Percentiles rank a stretch among this genome's conserved stretches.
Evolutionary conservation across 371 early-diverging fungal genomes (phyloP).

Genomic region (Conidiobolus incongruus): DNA sequence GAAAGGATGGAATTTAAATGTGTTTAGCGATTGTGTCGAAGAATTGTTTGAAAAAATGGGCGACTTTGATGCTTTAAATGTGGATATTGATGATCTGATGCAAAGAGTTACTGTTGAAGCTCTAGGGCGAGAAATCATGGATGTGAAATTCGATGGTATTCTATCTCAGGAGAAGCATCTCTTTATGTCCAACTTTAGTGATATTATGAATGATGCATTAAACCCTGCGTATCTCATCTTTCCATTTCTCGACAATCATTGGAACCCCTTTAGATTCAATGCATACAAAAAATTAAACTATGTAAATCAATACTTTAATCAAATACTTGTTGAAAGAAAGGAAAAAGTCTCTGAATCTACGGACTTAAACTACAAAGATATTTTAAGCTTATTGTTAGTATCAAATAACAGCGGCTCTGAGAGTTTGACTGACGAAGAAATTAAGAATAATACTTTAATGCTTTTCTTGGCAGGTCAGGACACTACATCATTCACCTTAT

Average conservation of each 20-base stretch:
- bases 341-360: neutral
- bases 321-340: neutral
- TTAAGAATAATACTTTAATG: neutral
- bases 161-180: neutral
- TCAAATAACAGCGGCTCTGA: neutral
- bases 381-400: neutral
- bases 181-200: neutral
- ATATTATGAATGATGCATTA: neutral
- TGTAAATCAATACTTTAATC: neutral
- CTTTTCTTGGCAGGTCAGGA: no score
- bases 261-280: neutral
- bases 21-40: no score
- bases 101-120: slow-evolving; percentile 1
- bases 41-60: no score
- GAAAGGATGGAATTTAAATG: no score
- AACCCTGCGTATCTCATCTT: neutral
- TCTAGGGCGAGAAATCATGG: neutral
- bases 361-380: neutral
- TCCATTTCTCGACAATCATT: neutral
- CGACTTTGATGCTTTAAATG: no score
- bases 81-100: slow-evolving; percentile 8
- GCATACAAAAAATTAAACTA: neutral
- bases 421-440: neutral
- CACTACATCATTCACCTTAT: slow-evolving; percentile 1
- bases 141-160: neutral